Evolutionary conservation across 805 yeast species (phyloP).

Genomic region (Saturnispora zaruensis): DNA sequence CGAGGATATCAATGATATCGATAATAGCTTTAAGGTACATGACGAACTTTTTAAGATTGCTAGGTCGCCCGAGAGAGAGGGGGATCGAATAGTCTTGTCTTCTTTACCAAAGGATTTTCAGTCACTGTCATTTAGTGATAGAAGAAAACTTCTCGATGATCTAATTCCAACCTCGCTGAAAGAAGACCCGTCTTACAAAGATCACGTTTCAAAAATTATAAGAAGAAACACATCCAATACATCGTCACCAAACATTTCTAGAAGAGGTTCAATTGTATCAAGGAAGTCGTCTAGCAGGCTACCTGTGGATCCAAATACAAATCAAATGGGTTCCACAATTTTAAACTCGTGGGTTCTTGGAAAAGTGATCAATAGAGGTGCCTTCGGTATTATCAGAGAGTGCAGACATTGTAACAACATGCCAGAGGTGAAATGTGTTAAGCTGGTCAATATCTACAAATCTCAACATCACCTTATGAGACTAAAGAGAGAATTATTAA

Average conservation of each 20-base stretch:
- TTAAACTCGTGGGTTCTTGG: constrained; percentile 51
- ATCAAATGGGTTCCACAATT: constrained; percentile 62
- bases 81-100: constrained; percentile 34
- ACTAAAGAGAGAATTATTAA: constrained; percentile 59
- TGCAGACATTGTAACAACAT: constrained; percentile 15
- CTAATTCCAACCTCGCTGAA: constrained; percentile 23
- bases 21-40: constrained; percentile 12
- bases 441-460: constrained; percentile 27
- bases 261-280: constrained; percentile 6
- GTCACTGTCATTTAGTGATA: constrained; percentile 45
- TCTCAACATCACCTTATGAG: constrained; percentile 42
- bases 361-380: constrained; percentile 75
- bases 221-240: constrained; percentile 20
- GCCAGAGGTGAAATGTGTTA: constrained; percentile 22
- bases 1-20: background rate
- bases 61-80: constrained; percentile 28
- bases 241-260: constrained; percentile 7
- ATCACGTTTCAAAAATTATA: constrained; percentile 25
- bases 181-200: constrained; percentile 24
- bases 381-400: constrained; percentile 73
- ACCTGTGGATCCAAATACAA: constrained; percentile 21
- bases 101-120: constrained; percentile 41
- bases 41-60: constrained; percentile 20
- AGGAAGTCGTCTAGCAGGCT: constrained; percentile 17
- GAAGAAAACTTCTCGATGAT: constrained; percentile 31